Evolutionary conservation across 768 basidiomycete species (phyloP), one percentile per base, ranked within the genome.

Genomic region (Amanita fuliginea): DNA sequence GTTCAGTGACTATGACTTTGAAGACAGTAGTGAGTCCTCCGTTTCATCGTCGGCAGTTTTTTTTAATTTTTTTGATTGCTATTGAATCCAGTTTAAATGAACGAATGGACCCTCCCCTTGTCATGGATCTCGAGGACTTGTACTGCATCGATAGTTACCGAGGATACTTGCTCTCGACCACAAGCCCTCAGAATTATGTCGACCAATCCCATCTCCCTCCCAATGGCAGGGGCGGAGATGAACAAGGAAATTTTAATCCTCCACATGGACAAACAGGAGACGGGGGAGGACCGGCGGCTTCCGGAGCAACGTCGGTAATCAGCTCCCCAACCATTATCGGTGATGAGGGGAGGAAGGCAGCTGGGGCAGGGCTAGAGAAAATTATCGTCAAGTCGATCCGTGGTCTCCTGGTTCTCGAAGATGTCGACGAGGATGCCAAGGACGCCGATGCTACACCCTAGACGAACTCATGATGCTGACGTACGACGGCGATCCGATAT

Each of bases 381-480:
- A 10, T 10, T 30, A 10, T 10, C n/a, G 36, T 9, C 0, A 18
- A 39, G 16, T 39, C 6, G 36, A 18, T 16, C 36, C 22, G n/a
- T 7, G 6, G 18, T 46, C 26, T 52, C 41, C 48, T 53, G 28
- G 19, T 22, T 49, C 46, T 51, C 16, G 53, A 56, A 46, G 53
- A 32, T 39, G 51, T 56, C 30, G 48, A 54, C 42, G 53, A 54
- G 37, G 56, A 51, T 53, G 53, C 47, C 14, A 47, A 55, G 24
- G 55, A 47, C 14, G 51, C 47, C n/a, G 51, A 56, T 49, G 51
- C 51, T 40, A 54, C 47, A 49, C 36, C 32, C 46, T 47, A 44
- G 55, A 56, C 18, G 53, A 56, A 42, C 53, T 56, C 36, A 52
- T 46, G 24, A 26, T 56, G 47, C 13, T 52, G 44, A 51, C 51